A percentile compares a stretch with the other conserved stretches of the same genome.
Evolutionary conservation across 805 yeast species (phyloP).

Genomic region (Komagataella kurtzmanii): DNA sequence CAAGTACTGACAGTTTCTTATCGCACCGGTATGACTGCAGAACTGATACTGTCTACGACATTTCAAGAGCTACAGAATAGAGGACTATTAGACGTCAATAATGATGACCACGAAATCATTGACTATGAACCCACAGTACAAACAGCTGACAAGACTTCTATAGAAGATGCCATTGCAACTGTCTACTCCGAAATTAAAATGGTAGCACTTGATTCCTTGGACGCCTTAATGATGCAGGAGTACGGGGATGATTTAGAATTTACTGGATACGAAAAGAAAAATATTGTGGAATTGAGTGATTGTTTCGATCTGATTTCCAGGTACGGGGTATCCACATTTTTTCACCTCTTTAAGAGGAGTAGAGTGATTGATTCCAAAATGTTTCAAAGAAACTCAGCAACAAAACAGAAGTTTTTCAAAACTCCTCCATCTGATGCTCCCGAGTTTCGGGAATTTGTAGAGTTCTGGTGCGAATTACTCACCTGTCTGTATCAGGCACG

Average conservation of each 20-base stretch:
- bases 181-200: constrained; percentile 28
- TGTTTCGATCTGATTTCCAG: constrained; percentile 27
- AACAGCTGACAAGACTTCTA: constrained; percentile 4
- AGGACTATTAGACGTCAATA: background rate
- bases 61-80: constrained; percentile 15
- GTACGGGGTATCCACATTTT: constrained; percentile 46
- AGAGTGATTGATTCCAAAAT: constrained; percentile 8
- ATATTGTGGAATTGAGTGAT: constrained; percentile 23
- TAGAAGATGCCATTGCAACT: constrained; percentile 8
- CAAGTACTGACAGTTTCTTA: constrained; percentile 50
- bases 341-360: constrained; percentile 25
- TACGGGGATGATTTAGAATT: constrained; percentile 46
- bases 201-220: constrained; percentile 31
- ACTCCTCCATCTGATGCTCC: constrained; percentile 15
- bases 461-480: constrained; percentile 39
- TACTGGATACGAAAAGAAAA: constrained; percentile 29
- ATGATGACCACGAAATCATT: background rate
- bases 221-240: constrained; percentile 33
- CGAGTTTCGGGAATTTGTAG: constrained; percentile 25
- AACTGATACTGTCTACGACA: constrained; percentile 26
- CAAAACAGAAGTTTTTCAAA: constrained; percentile 5
- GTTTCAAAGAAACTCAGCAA: constrained; percentile 10
- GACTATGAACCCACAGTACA: background rate
- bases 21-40: constrained; percentile 28
- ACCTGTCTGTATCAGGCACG: constrained; percentile 26